Percentiles rank a stretch among this genome's conserved stretches.
Evolutionary conservation across 352 stramenopile genomes (phyloP).

Genomic region (Thalassiosira ordinaria): DNA sequence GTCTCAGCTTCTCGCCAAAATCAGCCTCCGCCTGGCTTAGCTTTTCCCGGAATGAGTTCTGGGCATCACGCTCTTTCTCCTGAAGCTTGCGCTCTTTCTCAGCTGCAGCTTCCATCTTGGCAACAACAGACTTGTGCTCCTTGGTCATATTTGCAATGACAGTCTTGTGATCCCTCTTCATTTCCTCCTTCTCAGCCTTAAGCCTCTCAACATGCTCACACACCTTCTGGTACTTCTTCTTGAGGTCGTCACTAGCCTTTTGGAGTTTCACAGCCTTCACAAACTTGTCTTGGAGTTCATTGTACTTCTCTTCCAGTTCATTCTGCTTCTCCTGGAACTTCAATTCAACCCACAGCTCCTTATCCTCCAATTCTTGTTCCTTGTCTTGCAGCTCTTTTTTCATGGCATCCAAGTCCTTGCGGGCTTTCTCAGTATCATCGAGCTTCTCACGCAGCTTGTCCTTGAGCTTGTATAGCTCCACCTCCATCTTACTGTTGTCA

Average conservation of each 20-base stretch:
- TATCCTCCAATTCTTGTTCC: slow-evolving; percentile 21
- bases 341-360: too few species aligned
- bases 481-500: slow-evolving; percentile 14
- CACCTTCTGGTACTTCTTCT: neutral
- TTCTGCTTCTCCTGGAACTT: slow-evolving; percentile 8
- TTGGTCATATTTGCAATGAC: too few species aligned
- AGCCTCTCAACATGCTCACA: too few species aligned
- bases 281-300: too few species aligned
- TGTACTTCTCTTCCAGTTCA: slow-evolving; percentile 26
- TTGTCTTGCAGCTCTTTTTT: slow-evolving; percentile 26
- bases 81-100: neutral
- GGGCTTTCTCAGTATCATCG: slow-evolving; percentile 21
- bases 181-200: too few species aligned
- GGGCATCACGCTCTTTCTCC: too few species aligned
- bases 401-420: slow-evolving; percentile 20
- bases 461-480: slow-evolving; percentile 29
- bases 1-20: neutral
- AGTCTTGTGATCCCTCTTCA: too few species aligned
- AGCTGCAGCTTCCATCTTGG: too few species aligned
- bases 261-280: neutral
- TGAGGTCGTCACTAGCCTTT: neutral
- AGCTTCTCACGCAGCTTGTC: slow-evolving; percentile 21
- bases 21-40: slow-evolving; percentile 5
- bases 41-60: too few species aligned
- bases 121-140: too few species aligned